Percentiles rank a stretch among this genome's conserved stretches.
Evolutionary conservation across 78 protist genomes (phyloP).

Genomic region (Anaeramoeba flamelloides): DNA sequence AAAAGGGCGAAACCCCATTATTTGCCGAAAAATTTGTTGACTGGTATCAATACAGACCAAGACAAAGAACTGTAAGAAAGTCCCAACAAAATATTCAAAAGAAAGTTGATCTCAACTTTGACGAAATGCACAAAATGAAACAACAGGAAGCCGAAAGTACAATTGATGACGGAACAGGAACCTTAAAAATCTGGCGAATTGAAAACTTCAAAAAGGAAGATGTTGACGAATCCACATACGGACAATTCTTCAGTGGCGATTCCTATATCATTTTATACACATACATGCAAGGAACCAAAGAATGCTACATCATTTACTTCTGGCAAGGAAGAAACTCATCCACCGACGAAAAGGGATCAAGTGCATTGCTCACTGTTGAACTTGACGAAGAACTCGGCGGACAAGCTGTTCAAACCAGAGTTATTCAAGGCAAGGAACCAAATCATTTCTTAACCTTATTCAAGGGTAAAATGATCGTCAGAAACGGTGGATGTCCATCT

Average conservation of each 20-base stretch:
- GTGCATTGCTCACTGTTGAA: slow-evolving; percentile 25
- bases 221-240: slow-evolving; percentile 5
- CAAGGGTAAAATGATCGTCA: slow-evolving; percentile 22
- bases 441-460: slow-evolving; percentile 24
- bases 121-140: too few relatives aligned
- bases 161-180: slow-evolving; percentile 15
- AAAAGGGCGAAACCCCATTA: slow-evolving; percentile 25
- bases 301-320: slow-evolving; percentile 13
- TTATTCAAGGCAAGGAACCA: slow-evolving; percentile 31
- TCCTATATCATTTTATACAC: slow-evolving; percentile 32
- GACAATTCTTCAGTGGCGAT: slow-evolving; percentile 39
- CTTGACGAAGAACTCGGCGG: slow-evolving; percentile 25
- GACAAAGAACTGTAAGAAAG: too few relatives aligned
- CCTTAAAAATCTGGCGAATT: slow-evolving; percentile 18
- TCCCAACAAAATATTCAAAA: too few relatives aligned
- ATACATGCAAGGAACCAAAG: neutral
- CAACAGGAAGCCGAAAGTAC: too few relatives aligned
- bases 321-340: slow-evolving; percentile 35
- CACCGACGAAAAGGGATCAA: slow-evolving; percentile 23
- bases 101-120: too few relatives aligned
- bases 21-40: slow-evolving; percentile 19
- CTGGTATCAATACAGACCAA: too few relatives aligned
- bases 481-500: slow-evolving; percentile 27
- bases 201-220: slow-evolving; percentile 2
- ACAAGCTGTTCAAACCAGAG: slow-evolving; percentile 27